phyloP scores from a whole-genome alignment of 129 eudicot genomes.

The Artemisia argyi region DNA sequence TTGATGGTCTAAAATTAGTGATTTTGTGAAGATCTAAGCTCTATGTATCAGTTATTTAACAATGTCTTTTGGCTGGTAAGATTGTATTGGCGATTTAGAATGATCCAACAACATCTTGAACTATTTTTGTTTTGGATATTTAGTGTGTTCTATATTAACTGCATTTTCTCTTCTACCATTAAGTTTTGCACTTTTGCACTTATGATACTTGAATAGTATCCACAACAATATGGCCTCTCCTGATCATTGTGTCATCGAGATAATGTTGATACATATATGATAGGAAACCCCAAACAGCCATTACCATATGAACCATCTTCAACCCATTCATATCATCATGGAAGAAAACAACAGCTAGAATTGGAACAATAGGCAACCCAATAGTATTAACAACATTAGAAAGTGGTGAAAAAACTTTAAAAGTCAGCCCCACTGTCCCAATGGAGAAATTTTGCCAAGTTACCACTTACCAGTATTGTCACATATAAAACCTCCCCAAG shows the following conservation, averaged over 20 bases:
- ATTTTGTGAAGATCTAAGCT: neutral
- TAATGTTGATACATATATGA: constrained; percentile 34
- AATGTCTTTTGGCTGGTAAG: no score
- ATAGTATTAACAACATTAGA: constrained; percentile 36
- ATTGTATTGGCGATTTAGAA: constrained; percentile 5
- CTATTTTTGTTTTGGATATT: neutral
- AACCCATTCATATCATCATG: constrained; percentile 31
- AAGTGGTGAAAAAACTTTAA: constrained; percentile 28
- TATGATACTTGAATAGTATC: no score
- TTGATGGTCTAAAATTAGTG: constrained; percentile 23
- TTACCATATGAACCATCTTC: constrained; percentile 28
- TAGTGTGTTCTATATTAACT: no score
- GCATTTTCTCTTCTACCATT: no score
- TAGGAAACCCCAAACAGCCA: neutral
- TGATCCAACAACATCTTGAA: neutral
- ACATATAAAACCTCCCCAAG: no score
- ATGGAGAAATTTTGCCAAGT: no score
- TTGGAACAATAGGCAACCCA: constrained; percentile 32
- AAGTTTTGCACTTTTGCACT: no score
- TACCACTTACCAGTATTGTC: no score
- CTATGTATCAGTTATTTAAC: no score
- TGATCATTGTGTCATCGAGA: constrained; percentile 18
- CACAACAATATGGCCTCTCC: no score
- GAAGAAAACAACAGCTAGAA: constrained; percentile 19
- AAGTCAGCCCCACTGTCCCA: no score